Evolutionary conservation across 805 yeast species (phyloP).

Genomic region (Candida alai): DNA sequence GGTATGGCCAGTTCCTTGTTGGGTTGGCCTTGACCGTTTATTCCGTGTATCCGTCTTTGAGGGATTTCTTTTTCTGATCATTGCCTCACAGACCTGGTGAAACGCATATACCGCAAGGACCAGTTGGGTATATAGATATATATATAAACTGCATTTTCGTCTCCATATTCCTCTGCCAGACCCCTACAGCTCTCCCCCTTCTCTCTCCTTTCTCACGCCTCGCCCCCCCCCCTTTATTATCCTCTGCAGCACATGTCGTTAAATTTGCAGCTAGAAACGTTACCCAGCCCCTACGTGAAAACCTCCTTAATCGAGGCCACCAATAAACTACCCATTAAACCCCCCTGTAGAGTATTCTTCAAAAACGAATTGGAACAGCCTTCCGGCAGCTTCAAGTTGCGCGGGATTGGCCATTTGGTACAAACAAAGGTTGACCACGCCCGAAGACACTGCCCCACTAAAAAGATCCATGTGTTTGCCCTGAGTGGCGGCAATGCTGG

Average conservation of each 20-base stretch:
- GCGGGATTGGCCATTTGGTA: conserved; percentile 52
- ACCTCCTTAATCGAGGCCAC: conserved; percentile 42
- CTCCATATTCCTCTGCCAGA: too few species aligned
- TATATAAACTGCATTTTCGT: too few species aligned
- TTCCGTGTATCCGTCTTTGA: too few species aligned
- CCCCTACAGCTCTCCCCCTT: too few species aligned
- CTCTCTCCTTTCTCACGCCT: background rate
- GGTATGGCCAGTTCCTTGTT: too few species aligned
- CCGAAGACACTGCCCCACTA: conserved; percentile 11
- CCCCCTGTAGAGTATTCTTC: conserved; percentile 36
- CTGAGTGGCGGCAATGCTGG: conserved; percentile 38
- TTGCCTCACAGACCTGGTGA: too few species aligned
- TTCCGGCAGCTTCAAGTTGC: conserved; percentile 52
- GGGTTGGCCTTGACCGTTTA: too few species aligned
- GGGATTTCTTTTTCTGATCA: too few species aligned
- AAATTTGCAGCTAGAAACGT: conserved; percentile 9
- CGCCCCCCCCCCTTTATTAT: too few species aligned
- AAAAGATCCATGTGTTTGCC: conserved; percentile 22
- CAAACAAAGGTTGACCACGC: conserved; percentile 28
- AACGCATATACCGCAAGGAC: too few species aligned
- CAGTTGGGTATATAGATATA: too few species aligned
- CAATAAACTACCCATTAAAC: conserved; percentile 22
- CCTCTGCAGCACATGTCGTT: too few species aligned
- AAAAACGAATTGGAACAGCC: conserved; percentile 55
- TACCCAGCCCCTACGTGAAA: conserved; percentile 19